Conservation (phyloP, 2,329 filamentous ascomycete genomes). For the Sclerotinia sclerotiorum region DNA sequence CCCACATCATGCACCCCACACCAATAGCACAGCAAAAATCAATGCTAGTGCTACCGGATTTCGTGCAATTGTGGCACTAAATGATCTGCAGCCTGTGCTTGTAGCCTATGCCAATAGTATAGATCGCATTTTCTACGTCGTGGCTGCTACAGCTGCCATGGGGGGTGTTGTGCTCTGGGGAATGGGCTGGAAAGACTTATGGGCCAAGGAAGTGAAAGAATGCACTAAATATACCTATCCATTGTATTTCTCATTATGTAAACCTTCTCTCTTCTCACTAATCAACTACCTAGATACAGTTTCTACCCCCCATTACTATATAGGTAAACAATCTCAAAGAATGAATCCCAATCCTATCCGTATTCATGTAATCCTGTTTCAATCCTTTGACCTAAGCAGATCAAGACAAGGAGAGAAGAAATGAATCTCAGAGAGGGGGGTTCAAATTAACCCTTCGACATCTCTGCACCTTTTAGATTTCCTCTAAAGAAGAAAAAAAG, state of each 20-base stretch:
- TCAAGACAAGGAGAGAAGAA: background rate
- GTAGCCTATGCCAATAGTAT: too few species aligned
- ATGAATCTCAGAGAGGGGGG: background rate
- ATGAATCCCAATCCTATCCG: background rate
- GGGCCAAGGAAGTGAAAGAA: too few species aligned
- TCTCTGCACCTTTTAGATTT: conserved; percentile 1
- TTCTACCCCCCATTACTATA: background rate
- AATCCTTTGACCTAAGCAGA: background rate
- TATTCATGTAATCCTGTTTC: background rate
- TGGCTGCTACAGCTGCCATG: too few species aligned
- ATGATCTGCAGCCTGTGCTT: too few species aligned
- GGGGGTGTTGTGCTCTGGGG: too few species aligned
- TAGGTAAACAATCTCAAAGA: background rate
- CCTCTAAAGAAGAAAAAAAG: conserved; percentile 1
- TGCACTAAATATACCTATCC: background rate
- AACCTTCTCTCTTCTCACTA: background rate
- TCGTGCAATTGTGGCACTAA: too few species aligned
- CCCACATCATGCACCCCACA: too few species aligned
- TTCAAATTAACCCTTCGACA: background rate
- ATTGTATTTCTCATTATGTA: background rate
- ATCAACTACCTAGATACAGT: background rate
- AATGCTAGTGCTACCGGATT: too few species aligned
- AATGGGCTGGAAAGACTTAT: too few species aligned
- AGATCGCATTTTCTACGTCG: too few species aligned
- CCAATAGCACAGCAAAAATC: too few species aligned